Percentiles rank a stretch among this genome's conserved stretches.
Evolutionary conservation across 192 early-diverging fungal species (phyloP).

Genomic region (Pilaira anomala): DNA sequence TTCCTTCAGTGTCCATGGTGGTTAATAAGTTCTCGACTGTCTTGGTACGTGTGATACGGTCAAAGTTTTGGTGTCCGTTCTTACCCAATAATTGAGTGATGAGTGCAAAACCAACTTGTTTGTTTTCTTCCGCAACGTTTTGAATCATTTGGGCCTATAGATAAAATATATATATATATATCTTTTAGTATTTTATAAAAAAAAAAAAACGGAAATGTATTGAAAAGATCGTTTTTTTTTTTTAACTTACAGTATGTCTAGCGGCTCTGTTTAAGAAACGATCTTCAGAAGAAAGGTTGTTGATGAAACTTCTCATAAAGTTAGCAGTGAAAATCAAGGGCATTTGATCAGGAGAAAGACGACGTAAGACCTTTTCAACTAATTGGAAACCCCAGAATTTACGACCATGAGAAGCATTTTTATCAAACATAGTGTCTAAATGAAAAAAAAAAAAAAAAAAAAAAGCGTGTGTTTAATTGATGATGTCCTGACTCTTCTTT

Average conservation of each 20-base stretch:
- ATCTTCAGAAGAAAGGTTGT: constrained; percentile 73
- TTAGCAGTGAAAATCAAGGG: constrained; percentile 75
- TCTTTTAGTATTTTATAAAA: not conserved
- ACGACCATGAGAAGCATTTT: constrained; percentile 72
- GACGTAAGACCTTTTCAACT: constrained; percentile 65
- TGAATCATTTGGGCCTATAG: constrained; percentile 48
- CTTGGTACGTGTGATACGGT: constrained; percentile 67
- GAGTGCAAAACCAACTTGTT: constrained; percentile 70
- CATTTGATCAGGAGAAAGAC: constrained; percentile 53
- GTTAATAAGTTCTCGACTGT: constrained; percentile 76
- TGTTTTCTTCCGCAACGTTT: constrained; percentile 59
- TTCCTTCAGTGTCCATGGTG: constrained; percentile 63
- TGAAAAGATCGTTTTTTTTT: not conserved
- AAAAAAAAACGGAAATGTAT: constrained; percentile 23
- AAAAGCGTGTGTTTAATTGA: too few species aligned
- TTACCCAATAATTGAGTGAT: constrained; percentile 81
- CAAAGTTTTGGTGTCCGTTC: constrained; percentile 67
- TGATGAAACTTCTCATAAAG: constrained; percentile 83
- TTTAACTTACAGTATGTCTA: constrained; percentile 53
- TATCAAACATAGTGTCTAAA: constrained; percentile 69
- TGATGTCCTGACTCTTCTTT: not conserved
- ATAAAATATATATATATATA: not conserved
- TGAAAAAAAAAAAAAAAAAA: not conserved
- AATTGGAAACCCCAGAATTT: constrained; percentile 90
- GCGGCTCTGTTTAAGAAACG: constrained; percentile 81